Base-by-base conservation (phyloP, 345 rosid genomes). In the Lepidium sativum region DNA sequence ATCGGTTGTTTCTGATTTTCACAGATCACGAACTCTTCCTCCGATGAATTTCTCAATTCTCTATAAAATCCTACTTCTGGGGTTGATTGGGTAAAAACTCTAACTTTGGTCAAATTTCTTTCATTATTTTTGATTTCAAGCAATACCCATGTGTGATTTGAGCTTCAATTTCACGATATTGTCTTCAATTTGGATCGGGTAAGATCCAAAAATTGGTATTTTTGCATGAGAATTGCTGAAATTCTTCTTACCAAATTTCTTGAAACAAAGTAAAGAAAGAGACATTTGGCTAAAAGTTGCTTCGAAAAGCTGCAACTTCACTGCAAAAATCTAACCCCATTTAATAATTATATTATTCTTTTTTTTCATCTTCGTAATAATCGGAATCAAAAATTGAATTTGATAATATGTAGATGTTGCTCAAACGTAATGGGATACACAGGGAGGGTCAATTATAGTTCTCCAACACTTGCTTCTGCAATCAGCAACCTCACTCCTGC, bases 401-500 rank as follows among this genome's bases (percentile, higher is more conserved):
- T 54, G 42, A 54, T 54, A 18, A 44, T 33, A 55, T 55, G 21
- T 78, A 92, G 98, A 84, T 68, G 87, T 61, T 73, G 90, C 58
- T 84, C 96, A 63, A 88, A 86, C 80, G 83, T 88, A 53, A 60
- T 86, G 81, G 99, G 96, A 4, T 92, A 82, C 63, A 84, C 90
- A 60, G 98, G 98, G 11, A 92, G 98, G 11, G 89, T 92, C 57
- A 83, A 69, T 59, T 83, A 71, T 53, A 84, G 96, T 59, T 86
- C 96, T 33, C 95, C 99, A 12, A 82, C 97, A 21, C 97, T 94
- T 58, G 84, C 99, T 80, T 89, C 97, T 45, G 97, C 97, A 38
- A 83, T 94, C 82, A 84, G 97, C 81, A 94, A 84, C 81, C 99
- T 94, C 65, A 81, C 88, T 8, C 97, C 99, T 20, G 99, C 96